Conservation (phyloP, 2,329 filamentous ascomycete genomes). For the Cercospora zeina region DNA sequence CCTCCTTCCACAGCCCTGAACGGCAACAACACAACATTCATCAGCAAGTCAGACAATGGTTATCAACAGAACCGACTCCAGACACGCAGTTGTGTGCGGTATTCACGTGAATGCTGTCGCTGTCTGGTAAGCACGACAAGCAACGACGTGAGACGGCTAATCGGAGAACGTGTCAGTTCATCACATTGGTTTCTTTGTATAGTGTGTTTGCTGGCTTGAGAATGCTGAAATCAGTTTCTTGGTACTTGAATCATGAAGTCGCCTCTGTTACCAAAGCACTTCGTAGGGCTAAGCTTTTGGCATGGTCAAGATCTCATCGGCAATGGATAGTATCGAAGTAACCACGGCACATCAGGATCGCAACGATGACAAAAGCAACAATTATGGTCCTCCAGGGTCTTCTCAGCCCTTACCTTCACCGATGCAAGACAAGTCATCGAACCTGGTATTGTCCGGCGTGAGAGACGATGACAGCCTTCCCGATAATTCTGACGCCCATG, state of each 20-base stretch:
- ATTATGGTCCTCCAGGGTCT: background rate
- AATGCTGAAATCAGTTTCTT: background rate
- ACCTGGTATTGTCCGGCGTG: background rate
- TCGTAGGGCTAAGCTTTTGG: background rate
- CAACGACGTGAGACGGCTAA: background rate
- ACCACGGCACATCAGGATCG: background rate
- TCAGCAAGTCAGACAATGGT: background rate
- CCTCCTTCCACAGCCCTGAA: background rate
- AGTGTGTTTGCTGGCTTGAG: background rate
- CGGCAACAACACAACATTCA: background rate
- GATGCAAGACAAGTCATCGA: background rate
- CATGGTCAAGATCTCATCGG: background rate
- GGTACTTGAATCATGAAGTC: background rate
- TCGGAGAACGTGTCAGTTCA: background rate
- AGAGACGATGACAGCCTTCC: background rate
- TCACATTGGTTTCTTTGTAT: background rate
- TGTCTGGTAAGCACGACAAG: background rate
- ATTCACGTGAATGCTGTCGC: background rate
- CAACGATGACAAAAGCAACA: background rate
- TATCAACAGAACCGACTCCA: background rate
- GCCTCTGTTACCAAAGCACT: background rate
- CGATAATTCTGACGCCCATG: background rate
- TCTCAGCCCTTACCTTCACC: background rate
- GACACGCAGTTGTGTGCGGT: background rate
- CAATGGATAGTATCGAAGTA: background rate